Evolutionary conservation across 2,329 filamentous ascomycete species (phyloP), one percentile per base, ranked within the genome.

Genomic region (Camillea tinctor): DNA sequence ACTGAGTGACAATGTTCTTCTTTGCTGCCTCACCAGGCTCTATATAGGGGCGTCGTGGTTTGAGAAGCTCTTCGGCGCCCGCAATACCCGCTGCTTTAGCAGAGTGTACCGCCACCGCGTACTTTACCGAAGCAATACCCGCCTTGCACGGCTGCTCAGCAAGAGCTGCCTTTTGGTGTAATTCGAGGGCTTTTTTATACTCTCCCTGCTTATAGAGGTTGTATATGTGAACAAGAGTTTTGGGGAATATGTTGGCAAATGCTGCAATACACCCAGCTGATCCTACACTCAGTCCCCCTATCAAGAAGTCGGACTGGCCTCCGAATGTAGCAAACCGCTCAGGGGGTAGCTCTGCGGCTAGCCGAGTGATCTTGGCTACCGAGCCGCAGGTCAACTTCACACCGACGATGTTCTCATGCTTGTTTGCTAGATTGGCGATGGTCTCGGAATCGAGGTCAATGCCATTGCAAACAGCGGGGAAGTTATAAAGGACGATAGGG

Each of bases 281-380:
- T 17, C 87, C 86, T 6, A 82, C 81, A 1, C 80, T 79, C 36
- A 89, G 72, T 0, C 83, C 85, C 1, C 84, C 85, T 54, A 89
- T 76, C 22, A 92, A 73, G 72, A 90, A 92, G 69, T 93, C 90
- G 1, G 84, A 86, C 75, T 92, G 89, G 0, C 90, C 90, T 0
- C 88, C 89, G 68, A 86, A 92, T 0, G 86, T 84, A 1, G 88
- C 84, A 69, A 93, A 93, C 11, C 80, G 73, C 1, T 83, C 78
- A 0, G 81, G 73, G 0, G 80, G 73, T 60, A 89, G 75, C 19
- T 76, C 75, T 36, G 80, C 81, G 1, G 81, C 76, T 2, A 87
- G 73, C 3, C 84, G 79, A 15, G 83, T 83, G 65, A 85, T 84
- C 73, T 88, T 88, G 44, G 81, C 85, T 20, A 87, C 84, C 49